These are phyloP conservation scores for Lasiosphaeriaceae sp. DNA, from an alignment of 495 filamentous ascomycete genomes.

Conservation along the genomic window DNA sequence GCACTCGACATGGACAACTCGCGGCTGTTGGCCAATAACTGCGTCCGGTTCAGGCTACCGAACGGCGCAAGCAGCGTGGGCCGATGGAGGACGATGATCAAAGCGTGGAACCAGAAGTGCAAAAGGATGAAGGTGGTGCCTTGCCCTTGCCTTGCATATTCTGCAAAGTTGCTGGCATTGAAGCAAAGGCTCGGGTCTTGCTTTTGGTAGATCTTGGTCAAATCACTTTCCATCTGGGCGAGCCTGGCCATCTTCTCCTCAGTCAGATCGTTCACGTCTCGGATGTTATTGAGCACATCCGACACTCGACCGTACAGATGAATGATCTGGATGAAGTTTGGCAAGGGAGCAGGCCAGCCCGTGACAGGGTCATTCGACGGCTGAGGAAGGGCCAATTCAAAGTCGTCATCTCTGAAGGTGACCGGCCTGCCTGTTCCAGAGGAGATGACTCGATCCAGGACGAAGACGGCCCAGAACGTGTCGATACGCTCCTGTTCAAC, in stretches of 20 bases:
- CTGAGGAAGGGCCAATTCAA: constrained; percentile 68
- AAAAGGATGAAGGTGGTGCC: constrained; percentile 82
- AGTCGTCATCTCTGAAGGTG: constrained; percentile 75
- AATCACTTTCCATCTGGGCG: constrained; percentile 67
- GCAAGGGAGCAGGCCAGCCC: constrained; percentile 72
- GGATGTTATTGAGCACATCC: constrained; percentile 79
- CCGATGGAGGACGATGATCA: constrained; percentile 80
- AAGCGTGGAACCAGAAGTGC: constrained; percentile 86
- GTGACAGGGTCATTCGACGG: constrained; percentile 55
- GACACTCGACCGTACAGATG: constrained; percentile 79
- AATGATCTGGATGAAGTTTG: constrained; percentile 74
- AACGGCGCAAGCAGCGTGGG: constrained; percentile 75
- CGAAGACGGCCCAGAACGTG: constrained; percentile 83
- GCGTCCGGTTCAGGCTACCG: constrained; percentile 57
- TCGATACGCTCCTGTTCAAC: constrained; percentile 71
- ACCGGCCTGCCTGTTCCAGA: constrained; percentile 78
- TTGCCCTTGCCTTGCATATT: constrained; percentile 71
- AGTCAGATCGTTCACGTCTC: constrained; percentile 68
- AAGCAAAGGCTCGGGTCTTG: constrained; percentile 70
- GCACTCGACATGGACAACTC: constrained; percentile 84
- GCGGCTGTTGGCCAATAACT: constrained; percentile 69
- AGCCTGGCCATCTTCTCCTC: constrained; percentile 65
- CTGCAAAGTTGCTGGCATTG: constrained; percentile 71
- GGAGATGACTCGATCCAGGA: constrained; percentile 79
- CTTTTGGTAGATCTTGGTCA: constrained; percentile 75